Conservation (phyloP, 192 early-diverging fungal genomes). For the Coemansia sp. region DNA sequence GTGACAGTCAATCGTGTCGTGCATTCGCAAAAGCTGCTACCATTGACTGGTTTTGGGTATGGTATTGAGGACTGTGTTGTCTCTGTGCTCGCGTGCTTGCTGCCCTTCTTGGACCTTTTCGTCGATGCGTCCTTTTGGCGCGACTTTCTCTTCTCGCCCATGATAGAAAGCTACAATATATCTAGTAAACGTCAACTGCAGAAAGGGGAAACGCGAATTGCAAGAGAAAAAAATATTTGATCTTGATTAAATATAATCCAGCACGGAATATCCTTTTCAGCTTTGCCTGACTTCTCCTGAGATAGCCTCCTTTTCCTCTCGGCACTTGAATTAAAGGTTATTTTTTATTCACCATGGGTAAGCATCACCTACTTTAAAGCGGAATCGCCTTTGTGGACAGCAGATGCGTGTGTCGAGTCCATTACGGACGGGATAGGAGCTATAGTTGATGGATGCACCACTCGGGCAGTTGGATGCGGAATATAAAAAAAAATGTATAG, state of each 20-base stretch:
- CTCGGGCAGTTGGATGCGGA: constrained; percentile 1
- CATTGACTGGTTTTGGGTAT: constrained; percentile 23
- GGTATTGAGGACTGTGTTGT: constrained; percentile 10
- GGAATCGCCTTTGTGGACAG: not conserved
- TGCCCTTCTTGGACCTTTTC: constrained; percentile 33
- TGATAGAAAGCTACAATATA: constrained; percentile 4
- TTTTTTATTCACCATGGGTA: constrained; percentile 9
- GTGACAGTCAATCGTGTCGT: constrained; percentile 39
- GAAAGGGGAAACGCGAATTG: not conserved
- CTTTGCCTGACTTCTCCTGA: no score
- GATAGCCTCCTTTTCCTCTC: constrained; percentile 7
- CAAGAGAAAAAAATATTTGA: not conserved
- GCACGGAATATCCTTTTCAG: not conserved
- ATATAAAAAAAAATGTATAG: no score
- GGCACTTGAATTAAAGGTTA: constrained; percentile 13
- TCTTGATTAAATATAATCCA: not conserved
- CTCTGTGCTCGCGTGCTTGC: constrained; percentile 1
- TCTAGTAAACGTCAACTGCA: not conserved
- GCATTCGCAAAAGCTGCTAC: constrained; percentile 47
- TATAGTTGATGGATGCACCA: constrained; percentile 16
- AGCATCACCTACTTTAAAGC: constrained; percentile 2
- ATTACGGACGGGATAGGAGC: constrained; percentile 1
- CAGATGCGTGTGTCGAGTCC: constrained; percentile 7
- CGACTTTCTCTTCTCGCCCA: constrained; percentile 52
- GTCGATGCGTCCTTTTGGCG: constrained; percentile 13